Conservation (phyloP, 495 filamentous ascomycete genomes). For the Diplogelasinospora grovesii region DNA sequence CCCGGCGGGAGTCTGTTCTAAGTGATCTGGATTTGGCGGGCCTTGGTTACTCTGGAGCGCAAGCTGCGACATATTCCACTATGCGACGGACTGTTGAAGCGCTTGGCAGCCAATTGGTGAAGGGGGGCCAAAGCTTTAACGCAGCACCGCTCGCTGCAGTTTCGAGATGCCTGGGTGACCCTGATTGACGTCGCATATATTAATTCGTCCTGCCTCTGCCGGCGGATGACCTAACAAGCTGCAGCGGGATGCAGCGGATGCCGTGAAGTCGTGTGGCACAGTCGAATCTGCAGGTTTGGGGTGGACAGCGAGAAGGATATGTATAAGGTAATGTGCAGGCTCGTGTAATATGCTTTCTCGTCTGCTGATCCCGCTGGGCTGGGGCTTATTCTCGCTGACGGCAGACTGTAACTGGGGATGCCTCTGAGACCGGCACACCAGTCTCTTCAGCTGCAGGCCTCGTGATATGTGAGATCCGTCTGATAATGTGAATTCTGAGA, state of each 20-base stretch:
- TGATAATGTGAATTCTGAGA: slow-evolving; percentile 4
- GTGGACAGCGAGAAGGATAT: not conserved
- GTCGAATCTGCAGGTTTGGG: slow-evolving; percentile 1
- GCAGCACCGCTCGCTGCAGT: slow-evolving; percentile 33
- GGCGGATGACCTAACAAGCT: slow-evolving; percentile 6
- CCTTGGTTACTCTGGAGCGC: slow-evolving; percentile 33
- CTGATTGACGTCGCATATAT: slow-evolving; percentile 45
- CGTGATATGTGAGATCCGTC: slow-evolving; percentile 6
- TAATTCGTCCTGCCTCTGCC: slow-evolving; percentile 12
- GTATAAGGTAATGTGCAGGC: too few relatives aligned
- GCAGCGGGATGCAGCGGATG: slow-evolving; percentile 2
- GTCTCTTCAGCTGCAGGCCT: too few relatives aligned
- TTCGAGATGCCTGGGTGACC: slow-evolving; percentile 43
- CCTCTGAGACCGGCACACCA: slow-evolving; percentile 13
- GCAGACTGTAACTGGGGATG: slow-evolving; percentile 3
- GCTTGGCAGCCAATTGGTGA: slow-evolving; percentile 24
- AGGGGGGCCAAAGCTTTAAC: slow-evolving; percentile 32
- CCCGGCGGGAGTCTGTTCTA: slow-evolving; percentile 22
- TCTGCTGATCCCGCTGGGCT: too few relatives aligned
- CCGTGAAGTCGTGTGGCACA: slow-evolving; percentile 6
- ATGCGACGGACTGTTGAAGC: slow-evolving; percentile 19
- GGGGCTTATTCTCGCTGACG: not conserved
- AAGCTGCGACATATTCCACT: slow-evolving; percentile 42
- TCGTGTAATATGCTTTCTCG: too few relatives aligned
- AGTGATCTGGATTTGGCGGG: slow-evolving; percentile 28